A percentile compares a stretch with the other conserved stretches of the same genome.
Conservation (phyloP, 2,329 filamentous ascomycete genomes). For the Claviceps purpurea region DNA sequence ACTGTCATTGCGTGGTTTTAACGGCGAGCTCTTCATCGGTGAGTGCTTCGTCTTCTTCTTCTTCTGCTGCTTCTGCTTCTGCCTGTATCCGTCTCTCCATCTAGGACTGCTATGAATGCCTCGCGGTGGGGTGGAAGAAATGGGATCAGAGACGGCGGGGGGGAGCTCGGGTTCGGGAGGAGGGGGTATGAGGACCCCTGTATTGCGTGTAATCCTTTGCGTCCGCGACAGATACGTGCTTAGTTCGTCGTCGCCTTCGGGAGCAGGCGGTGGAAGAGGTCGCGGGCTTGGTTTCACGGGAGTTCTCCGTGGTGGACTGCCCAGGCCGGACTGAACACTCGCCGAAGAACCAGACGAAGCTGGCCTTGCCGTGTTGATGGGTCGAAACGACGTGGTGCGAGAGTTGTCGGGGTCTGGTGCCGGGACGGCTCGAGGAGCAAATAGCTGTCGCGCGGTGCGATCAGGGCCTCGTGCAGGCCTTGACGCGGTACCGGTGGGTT, state of each 20-base stretch:
- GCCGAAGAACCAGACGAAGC: conserved; percentile 7
- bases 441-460: conserved; percentile 1
- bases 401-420: background rate
- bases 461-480: background rate
- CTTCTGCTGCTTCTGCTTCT: conserved; percentile 18
- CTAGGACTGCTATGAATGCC: conserved; percentile 48
- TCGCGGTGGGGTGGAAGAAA: conserved; percentile 39
- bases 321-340: conserved; percentile 18
- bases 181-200: conserved; percentile 16
- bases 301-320: conserved; percentile 25
- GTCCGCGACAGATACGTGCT: conserved; percentile 19
- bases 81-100: conserved; percentile 22
- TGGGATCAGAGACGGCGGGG: conserved; percentile 38
- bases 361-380: conserved; percentile 9
- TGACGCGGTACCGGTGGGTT: conserved; percentile 7
- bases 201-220: conserved; percentile 16
- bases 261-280: conserved; percentile 31
- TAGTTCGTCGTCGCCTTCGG: conserved; percentile 16
- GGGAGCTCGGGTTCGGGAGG: conserved; percentile 51
- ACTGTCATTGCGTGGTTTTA: conserved; percentile 29
- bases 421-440: background rate
- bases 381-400: conserved; percentile 11
- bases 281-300: conserved; percentile 30
- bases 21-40: conserved; percentile 32
- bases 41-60: conserved; percentile 9